A percentile compares a stretch with the other conserved stretches of the same genome.
Evolutionary conservation across 371 early-diverging fungal species (phyloP).

Genomic region (Zychaea mexicana): DNA sequence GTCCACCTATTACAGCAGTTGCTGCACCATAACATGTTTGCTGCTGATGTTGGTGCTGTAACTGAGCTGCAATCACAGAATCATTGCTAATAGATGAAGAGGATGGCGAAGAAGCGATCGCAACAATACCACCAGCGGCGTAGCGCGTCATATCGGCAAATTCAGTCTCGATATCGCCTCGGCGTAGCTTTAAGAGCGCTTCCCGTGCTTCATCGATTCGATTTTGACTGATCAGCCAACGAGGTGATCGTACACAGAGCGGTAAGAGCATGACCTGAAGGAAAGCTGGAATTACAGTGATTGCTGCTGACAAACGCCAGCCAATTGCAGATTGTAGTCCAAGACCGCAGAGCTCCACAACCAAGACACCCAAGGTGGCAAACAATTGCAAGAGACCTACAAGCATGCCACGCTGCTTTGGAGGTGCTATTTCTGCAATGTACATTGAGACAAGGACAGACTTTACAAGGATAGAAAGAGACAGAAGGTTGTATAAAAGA

Average conservation of each 20-base stretch:
- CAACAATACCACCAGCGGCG: slow-evolving; percentile 12
- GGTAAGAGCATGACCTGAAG: slow-evolving; percentile 72
- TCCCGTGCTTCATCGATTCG: slow-evolving; percentile 60
- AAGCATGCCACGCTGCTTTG: slow-evolving; percentile 69
- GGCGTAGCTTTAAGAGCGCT: slow-evolving; percentile 59
- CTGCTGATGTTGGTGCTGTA: too few relatives aligned
- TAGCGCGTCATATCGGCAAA: slow-evolving; percentile 58
- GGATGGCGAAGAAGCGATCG: background rate
- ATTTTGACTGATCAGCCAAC: slow-evolving; percentile 65
- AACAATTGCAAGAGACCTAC: slow-evolving; percentile 78
- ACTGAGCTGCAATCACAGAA: background rate
- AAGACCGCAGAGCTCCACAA: slow-evolving; percentile 62
- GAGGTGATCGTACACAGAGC: slow-evolving; percentile 77
- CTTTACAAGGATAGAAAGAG: background rate
- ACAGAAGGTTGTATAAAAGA: too few relatives aligned
- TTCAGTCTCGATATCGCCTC: slow-evolving; percentile 63
- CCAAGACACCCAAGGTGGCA: slow-evolving; percentile 74
- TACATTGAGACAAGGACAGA: slow-evolving; percentile 81
- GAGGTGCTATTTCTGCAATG: slow-evolving; percentile 80
- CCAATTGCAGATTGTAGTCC: slow-evolving; percentile 58
- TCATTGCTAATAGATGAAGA: background rate
- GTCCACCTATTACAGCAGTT: slow-evolving; percentile 30
- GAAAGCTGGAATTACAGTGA: slow-evolving; percentile 67
- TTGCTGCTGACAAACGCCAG: slow-evolving; percentile 67
- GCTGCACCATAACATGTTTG: background rate